Evolutionary conservation across 768 basidiomycete species (phyloP).

Genomic region (Chalciporus chontae): DNA sequence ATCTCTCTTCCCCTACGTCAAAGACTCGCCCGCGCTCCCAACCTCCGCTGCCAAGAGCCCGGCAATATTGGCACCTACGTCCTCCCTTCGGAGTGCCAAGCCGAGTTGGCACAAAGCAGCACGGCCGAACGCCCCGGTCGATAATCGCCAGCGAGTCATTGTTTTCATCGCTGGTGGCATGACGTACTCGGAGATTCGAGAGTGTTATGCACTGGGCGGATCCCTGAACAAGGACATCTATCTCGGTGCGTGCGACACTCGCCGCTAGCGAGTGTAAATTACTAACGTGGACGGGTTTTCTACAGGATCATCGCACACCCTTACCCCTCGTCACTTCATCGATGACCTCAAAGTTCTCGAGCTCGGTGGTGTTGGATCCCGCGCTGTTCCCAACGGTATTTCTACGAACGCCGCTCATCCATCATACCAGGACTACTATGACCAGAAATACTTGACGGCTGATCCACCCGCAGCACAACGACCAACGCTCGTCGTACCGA

Average conservation of each 20-base stretch:
- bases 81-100: slow-evolving; percentile 84
- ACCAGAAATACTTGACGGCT: slow-evolving; percentile 64
- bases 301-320: slow-evolving; percentile 83
- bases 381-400: slow-evolving; percentile 66
- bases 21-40: slow-evolving; percentile 63
- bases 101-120: slow-evolving; percentile 86
- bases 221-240: slow-evolving; percentile 82
- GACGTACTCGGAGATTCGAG: slow-evolving; percentile 93
- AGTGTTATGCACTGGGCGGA: slow-evolving; percentile 76
- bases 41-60: slow-evolving; percentile 45
- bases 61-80: slow-evolving; percentile 49
- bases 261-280: slow-evolving; percentile 52
- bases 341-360: slow-evolving; percentile 87
- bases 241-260: slow-evolving; percentile 58
- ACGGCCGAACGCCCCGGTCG: slow-evolving; percentile 45
- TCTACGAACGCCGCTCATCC: slow-evolving; percentile 45
- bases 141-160: slow-evolving; percentile 72
- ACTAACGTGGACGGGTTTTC: slow-evolving; percentile 2
- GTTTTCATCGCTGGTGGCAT: slow-evolving; percentile 94
- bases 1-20: slow-evolving; percentile 85
- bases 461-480: slow-evolving; percentile 31
- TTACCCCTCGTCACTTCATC: slow-evolving; percentile 80
- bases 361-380: slow-evolving; percentile 80
- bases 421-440: slow-evolving; percentile 73
- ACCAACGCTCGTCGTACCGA: slow-evolving; percentile 24